These are phyloP conservation scores for Pelargonium nanum DNA, from an alignment of 345 rosid species.

Conservation along the genomic window DNA sequence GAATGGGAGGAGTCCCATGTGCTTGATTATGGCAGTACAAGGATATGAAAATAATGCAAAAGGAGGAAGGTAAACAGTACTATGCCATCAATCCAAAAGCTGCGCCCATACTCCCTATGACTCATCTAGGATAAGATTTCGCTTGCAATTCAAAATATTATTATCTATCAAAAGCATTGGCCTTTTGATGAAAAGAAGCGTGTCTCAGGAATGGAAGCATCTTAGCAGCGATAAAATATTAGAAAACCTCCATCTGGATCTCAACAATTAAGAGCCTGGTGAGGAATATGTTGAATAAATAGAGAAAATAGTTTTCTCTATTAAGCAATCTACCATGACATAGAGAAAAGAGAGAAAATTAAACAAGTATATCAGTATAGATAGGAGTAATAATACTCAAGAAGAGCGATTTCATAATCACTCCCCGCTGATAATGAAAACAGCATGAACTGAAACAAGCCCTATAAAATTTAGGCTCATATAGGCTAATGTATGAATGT, in stretches of 20 bases:
- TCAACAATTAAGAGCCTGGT: no score
- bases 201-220: conserved; percentile 36
- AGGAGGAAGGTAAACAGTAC: conserved; percentile 8
- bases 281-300: not conserved
- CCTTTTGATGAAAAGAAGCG: conserved; percentile 8
- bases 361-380: no score
- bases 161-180: conserved; percentile 9
- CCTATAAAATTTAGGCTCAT: not conserved
- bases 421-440: no score
- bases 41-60: conserved; percentile 12
- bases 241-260: not conserved
- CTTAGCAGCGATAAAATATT: conserved; percentile 6
- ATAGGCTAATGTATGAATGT: not conserved
- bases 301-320: not conserved
- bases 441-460: no score
- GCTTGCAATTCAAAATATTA: conserved; percentile 10
- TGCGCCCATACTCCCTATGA: conserved; percentile 20
- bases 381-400: no score
- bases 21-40: no score
- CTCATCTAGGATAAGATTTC: conserved; percentile 27
- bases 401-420: no score
- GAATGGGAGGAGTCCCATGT: no score
- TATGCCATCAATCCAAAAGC: conserved; percentile 22
- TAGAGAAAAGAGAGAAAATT: no score
- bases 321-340: no score